Evolutionary conservation across 495 filamentous ascomycete genomes (phyloP), one percentile per base, ranked within the genome.

Genomic region (Penicillium ucsense): DNA sequence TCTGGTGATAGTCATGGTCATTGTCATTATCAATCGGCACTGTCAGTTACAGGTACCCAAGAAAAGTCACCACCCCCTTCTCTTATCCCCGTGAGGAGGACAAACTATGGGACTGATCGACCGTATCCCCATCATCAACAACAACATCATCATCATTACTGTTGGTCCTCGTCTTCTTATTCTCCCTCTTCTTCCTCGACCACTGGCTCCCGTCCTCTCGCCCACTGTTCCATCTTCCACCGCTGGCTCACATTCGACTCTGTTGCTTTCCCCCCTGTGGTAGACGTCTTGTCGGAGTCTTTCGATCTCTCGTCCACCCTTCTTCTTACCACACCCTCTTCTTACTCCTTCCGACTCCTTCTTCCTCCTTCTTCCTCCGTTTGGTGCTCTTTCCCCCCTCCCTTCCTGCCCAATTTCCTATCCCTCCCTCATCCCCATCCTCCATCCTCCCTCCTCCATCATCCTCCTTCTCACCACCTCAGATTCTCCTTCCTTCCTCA

Each of bases 161-260:
- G 20, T 20, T 20, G 20, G 20, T 2, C 20, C 20, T 20, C 20
- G 1, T 20, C 35, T 38, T 31, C 31, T 47, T 46, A 41, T 39
- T 45, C 7, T 35, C 34, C 10, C 34, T 2, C 34, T 6, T 35
- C 34, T 10, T 35, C 7, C 6, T 62, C 66, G 53, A 66, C 62
- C 61, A 52, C 31, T 54, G 20, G 20, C 20, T 49, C 52, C n/a
- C n/a, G n/a, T n/a, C n/a, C 43, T 41, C 54, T 47, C 44, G 40
- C 31, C 37, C 37, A 41, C 49, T 42, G 20, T 46, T 35, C 34
- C n/a, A 34, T 20, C 48, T 49, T 49, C 20, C 40, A 35, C 37
- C 34, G 28, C 35, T 2, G 20, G 20, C 20, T 20, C 20, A 20
- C 20, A 1, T 20, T 20, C 20, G 20, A 20, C 20, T 20, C 20